These are phyloP conservation scores for Boletus edulis DNA, from an alignment of 768 basidiomycete genomes.

Conservation along the genomic window DNA sequence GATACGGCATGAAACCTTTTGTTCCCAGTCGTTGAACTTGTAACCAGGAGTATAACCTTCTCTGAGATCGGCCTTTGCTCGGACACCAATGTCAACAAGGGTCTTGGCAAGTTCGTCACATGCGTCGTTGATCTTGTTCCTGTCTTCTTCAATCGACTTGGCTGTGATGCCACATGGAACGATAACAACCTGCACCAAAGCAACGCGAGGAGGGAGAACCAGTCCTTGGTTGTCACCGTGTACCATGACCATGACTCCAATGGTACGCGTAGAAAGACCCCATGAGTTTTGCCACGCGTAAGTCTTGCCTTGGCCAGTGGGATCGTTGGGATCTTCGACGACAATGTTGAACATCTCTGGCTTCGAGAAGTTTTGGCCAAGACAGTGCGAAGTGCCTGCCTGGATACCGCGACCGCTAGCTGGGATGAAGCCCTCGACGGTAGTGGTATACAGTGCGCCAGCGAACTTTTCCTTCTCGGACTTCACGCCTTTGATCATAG, in stretches of 20 bases:
- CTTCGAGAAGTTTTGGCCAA: constrained; percentile 97
- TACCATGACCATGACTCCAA: constrained; percentile 99
- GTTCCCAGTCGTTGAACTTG: constrained; percentile 99
- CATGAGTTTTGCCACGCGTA: constrained; percentile 99
- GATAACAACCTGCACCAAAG: constrained; percentile 85
- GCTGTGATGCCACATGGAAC: constrained; percentile 95
- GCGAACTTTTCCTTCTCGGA: constrained; percentile 99
- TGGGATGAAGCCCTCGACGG: constrained; percentile 96
- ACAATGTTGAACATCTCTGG: constrained; percentile 97
- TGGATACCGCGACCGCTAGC: constrained; percentile 97
- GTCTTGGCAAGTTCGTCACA: constrained; percentile 76
- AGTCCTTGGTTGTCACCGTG: constrained; percentile 98
- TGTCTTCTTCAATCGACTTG: constrained; percentile 67
- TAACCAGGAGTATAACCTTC: constrained; percentile 98
- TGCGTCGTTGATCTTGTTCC: constrained; percentile 68
- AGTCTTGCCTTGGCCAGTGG: constrained; percentile 61
- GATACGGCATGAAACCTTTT: constrained; percentile 59
- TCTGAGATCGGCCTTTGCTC: constrained; percentile 87
- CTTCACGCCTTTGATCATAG: constrained; percentile 95
- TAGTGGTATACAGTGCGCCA: constrained; percentile 96
- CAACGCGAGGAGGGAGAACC: constrained; percentile 95
- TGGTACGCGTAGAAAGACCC: constrained; percentile 94
- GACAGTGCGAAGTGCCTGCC: constrained; percentile 94
- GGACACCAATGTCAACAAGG: constrained; percentile 69
- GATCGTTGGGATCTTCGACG: constrained; percentile 89